Percentiles rank a stretch among this genome's conserved stretches.
These are phyloP conservation scores for Oenanthe sinensis DNA, from an alignment of 129 eudicot genomes.

Conservation along the genomic window DNA sequence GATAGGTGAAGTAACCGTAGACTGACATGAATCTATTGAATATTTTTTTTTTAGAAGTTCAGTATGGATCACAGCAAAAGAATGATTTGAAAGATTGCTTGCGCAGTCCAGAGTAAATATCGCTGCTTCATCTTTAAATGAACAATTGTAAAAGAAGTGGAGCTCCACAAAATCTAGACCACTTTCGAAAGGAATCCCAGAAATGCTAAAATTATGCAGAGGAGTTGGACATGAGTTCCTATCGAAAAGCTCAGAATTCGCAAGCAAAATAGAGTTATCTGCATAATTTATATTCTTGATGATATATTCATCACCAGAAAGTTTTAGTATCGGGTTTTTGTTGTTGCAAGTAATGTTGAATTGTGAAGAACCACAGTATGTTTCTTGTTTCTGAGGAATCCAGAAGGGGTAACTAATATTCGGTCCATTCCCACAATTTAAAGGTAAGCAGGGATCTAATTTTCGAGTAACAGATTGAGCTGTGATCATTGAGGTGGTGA, in stretches of 20 bases:
- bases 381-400: constrained; percentile 35
- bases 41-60: constrained; percentile 31
- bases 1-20: constrained; percentile 42
- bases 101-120: constrained; percentile 36
- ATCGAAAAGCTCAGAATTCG: constrained; percentile 18
- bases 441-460: constrained; percentile 32
- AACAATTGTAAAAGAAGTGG: constrained; percentile 43
- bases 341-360: constrained; percentile 45
- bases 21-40: constrained; percentile 29
- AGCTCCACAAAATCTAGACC: constrained; percentile 22
- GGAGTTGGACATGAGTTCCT: constrained; percentile 44
- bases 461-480: constrained; percentile 17
- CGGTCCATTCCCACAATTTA: constrained; percentile 45
- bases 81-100: constrained; percentile 17
- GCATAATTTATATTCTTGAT: constrained; percentile 31
- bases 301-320: constrained; percentile 39
- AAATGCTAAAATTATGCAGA: constrained; percentile 33
- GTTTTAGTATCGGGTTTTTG: constrained; percentile 24
- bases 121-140: constrained; percentile 6
- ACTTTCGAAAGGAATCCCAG: constrained; percentile 35
- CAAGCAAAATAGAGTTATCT: constrained; percentile 32
- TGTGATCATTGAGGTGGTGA: constrained; percentile 12
- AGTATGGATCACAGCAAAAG: constrained; percentile 52
- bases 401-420: constrained; percentile 47
- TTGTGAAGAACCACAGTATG: constrained; percentile 47